Percentiles rank a stretch among this genome's conserved stretches.
These are phyloP conservation scores for Ilex paraguariensis DNA, from an alignment of 305 asterid genomes.

Conservation along the genomic window DNA sequence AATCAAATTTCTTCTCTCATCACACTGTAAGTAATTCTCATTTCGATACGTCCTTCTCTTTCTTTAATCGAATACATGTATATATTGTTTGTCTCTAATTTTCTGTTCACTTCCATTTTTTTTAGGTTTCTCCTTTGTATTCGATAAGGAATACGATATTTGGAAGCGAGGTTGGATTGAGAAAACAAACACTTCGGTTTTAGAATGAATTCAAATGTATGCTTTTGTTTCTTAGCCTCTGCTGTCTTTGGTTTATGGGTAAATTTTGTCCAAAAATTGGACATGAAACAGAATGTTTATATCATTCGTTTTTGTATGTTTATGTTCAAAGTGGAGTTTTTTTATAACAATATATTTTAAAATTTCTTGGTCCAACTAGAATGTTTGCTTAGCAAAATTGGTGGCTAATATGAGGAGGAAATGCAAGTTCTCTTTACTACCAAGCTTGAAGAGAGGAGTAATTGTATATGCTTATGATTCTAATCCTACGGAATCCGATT, in stretches of 20 bases:
- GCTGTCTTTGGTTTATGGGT: neutral
- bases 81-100: no score
- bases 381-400: neutral
- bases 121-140: slow-evolving; percentile 16
- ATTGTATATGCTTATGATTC: slow-evolving; percentile 23
- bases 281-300: no score
- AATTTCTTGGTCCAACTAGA: no score
- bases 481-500: slow-evolving; percentile 12
- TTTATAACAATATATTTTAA: no score
- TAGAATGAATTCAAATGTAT: slow-evolving; percentile 38
- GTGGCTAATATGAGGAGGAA: neutral
- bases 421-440: neutral
- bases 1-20: no score
- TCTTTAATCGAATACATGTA: no score
- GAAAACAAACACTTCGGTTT: slow-evolving; percentile 20
- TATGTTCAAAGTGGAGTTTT: slow-evolving; percentile 15
- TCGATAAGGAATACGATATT: slow-evolving; percentile 9
- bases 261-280: neutral
- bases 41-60: no score
- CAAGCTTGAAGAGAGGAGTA: slow-evolving; percentile 25
- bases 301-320: neutral
- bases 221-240: slow-evolving; percentile 14
- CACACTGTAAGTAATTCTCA: no score
- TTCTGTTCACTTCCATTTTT: no score
- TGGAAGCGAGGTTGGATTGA: slow-evolving; percentile 14